phyloP scores from a whole-genome alignment of 768 basidiomycete genomes.

The Lentinula sp. region DNA sequence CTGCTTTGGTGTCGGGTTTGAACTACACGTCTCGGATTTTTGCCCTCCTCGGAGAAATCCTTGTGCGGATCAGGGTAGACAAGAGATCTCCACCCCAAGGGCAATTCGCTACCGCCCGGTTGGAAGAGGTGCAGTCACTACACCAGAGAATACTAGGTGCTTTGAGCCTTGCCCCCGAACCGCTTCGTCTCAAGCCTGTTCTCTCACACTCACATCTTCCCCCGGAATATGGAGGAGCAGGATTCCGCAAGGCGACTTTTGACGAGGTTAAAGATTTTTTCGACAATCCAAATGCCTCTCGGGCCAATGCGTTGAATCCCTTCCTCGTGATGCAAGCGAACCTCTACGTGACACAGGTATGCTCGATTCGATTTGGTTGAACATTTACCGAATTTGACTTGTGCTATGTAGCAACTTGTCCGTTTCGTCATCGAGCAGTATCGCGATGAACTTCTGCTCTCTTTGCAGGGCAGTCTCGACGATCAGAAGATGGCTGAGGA shows the following conservation, averaged over 20 bases:
- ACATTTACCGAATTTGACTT: neutral
- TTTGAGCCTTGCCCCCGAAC: conserved; percentile 71
- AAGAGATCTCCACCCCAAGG: conserved; percentile 83
- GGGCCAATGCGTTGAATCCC: conserved; percentile 81
- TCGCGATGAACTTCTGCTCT: conserved; percentile 74
- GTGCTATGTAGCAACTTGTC: conserved; percentile 68
- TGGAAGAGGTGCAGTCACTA: conserved; percentile 81
- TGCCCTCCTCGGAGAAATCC: conserved; percentile 78
- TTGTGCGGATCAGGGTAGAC: conserved; percentile 82
- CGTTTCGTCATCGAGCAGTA: conserved; percentile 92
- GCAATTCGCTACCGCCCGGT: conserved; percentile 75
- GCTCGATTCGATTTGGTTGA: conserved; percentile 11
- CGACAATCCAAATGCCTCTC: conserved; percentile 82
- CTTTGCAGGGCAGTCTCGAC: conserved; percentile 59
- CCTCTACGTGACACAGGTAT: conserved; percentile 85
- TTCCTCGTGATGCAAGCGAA: conserved; percentile 93
- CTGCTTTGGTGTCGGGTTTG: conserved; percentile 79
- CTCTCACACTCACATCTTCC: conserved; percentile 43
- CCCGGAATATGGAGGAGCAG: conserved; percentile 60
- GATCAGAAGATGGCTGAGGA: conserved; percentile 65
- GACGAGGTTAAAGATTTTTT: conserved; percentile 89
- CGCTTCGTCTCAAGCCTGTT: conserved; percentile 60
- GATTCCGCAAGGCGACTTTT: conserved; percentile 78
- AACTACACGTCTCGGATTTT: conserved; percentile 86
- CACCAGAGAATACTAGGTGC: conserved; percentile 72